These are phyloP conservation scores for Metschnikowia colocasiae DNA, from an alignment of 805 yeast species.

Conservation along the genomic window DNA sequence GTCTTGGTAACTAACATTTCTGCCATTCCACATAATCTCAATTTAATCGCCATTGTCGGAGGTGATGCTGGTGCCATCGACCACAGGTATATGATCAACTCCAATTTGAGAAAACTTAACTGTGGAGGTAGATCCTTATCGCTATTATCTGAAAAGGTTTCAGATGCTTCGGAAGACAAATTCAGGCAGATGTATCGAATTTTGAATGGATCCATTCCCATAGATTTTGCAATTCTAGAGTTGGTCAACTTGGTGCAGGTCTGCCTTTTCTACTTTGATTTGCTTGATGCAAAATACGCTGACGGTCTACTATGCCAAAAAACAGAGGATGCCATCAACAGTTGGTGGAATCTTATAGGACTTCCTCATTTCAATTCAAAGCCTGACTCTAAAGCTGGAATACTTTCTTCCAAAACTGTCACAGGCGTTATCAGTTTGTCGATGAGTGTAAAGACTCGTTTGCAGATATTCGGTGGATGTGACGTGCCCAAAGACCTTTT, in stretches of 20 bases:
- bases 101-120: conserved; percentile 68
- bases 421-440: conserved; percentile 79
- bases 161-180: conserved; percentile 77
- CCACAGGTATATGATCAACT: conserved; percentile 64
- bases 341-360: conserved; percentile 85
- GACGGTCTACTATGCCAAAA: conserved; percentile 83
- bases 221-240: conserved; percentile 67
- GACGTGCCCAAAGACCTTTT: conserved; percentile 81
- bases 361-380: conserved; percentile 40
- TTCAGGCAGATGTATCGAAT: conserved; percentile 72
- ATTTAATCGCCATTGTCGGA: conserved; percentile 63
- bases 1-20: conserved; percentile 81
- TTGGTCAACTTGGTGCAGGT: conserved; percentile 72
- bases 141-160: conserved; percentile 57
- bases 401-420: conserved; percentile 63
- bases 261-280: conserved; percentile 70
- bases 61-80: conserved; percentile 54
- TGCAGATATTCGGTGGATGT: conserved; percentile 32
- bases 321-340: conserved; percentile 65
- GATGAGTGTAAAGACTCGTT: conserved; percentile 63
- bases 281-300: conserved; percentile 62
- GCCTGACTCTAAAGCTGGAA: conserved; percentile 48
- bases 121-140: conserved; percentile 87
- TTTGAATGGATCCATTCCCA: conserved; percentile 45
- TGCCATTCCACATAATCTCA: conserved; percentile 69